Conservation (phyloP, 257 asterid species). For the Primulina tabacum region DNA sequence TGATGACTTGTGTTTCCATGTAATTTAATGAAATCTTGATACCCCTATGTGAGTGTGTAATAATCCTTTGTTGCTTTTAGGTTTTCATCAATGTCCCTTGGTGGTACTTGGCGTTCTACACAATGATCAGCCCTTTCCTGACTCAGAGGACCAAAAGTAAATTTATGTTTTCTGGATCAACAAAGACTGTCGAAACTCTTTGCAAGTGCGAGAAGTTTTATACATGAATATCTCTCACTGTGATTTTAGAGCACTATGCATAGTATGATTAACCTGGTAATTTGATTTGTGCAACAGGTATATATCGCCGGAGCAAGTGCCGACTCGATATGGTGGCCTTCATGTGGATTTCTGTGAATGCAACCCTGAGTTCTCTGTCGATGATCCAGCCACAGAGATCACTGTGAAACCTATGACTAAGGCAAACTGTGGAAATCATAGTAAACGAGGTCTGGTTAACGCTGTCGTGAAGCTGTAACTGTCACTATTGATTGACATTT, state of each 20-base stretch:
- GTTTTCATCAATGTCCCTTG: slow-evolving; percentile 95
- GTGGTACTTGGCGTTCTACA: slow-evolving; percentile 93
- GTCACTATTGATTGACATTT: not conserved
- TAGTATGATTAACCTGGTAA: not conserved
- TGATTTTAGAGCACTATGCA: slow-evolving; percentile 22
- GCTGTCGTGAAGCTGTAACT: not conserved
- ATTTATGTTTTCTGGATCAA: slow-evolving; percentile 75
- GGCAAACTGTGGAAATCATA: slow-evolving; percentile 82
- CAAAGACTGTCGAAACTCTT: slow-evolving; percentile 74
- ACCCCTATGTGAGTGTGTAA: not conserved
- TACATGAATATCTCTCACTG: slow-evolving; percentile 42
- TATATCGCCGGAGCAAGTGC: slow-evolving; percentile 73
- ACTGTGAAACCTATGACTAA: slow-evolving; percentile 72
- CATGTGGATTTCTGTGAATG: slow-evolving; percentile 81
- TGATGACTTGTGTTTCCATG: not conserved
- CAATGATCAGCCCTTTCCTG: slow-evolving; percentile 87
- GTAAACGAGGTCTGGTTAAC: slow-evolving; percentile 65
- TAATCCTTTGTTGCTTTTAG: slow-evolving; percentile 32
- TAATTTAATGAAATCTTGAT: not conserved
- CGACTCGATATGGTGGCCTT: slow-evolving; percentile 88
- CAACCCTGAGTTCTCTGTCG: slow-evolving; percentile 76
- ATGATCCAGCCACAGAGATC: slow-evolving; percentile 77
- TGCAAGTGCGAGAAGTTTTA: slow-evolving; percentile 55
- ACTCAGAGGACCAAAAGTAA: slow-evolving; percentile 87
- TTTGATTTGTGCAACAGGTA: slow-evolving; percentile 46